Conservation (phyloP, 208 protist genomes). For the Trypanosoma cruzi region DNA sequence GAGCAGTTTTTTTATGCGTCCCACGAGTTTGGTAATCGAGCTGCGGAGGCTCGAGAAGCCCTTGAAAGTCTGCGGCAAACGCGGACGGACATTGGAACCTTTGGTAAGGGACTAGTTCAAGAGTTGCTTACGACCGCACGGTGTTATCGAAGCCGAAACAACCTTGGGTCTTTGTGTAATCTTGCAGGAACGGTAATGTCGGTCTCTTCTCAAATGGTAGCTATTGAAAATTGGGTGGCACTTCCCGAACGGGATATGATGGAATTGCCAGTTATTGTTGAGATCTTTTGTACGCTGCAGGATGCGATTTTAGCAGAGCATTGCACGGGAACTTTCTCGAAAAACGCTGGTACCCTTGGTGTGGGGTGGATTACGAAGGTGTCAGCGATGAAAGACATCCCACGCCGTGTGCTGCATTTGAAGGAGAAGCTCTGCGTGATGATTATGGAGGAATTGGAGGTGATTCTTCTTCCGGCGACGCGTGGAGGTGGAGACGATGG, state of each 20-base stretch:
- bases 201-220: constrained; percentile 41
- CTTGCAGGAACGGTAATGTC: constrained; percentile 34
- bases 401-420: constrained; percentile 17
- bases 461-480: constrained; percentile 18
- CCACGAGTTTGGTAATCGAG: constrained; percentile 56
- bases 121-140: constrained; percentile 66
- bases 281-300: constrained; percentile 24
- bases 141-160: constrained; percentile 64
- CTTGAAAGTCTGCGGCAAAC: constrained; percentile 44
- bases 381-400: constrained; percentile 15
- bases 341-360: background rate
- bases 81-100: constrained; percentile 39
- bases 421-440: constrained; percentile 28
- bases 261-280: constrained; percentile 57
- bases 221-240: constrained; percentile 81
- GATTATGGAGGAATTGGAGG: constrained; percentile 44
- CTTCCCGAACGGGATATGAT: constrained; percentile 84
- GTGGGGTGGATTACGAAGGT: constrained; percentile 5
- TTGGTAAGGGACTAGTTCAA: constrained; percentile 47
- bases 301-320: background rate
- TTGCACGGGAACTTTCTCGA: background rate
- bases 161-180: constrained; percentile 44
- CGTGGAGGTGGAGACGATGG: constrained; percentile 25
- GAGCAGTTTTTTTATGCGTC: constrained; percentile 86
- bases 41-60: constrained; percentile 52